These are phyloP conservation scores for Debaryomyces subglobosus DNA, from an alignment of 1,139 yeast species.

Conservation along the genomic window DNA sequence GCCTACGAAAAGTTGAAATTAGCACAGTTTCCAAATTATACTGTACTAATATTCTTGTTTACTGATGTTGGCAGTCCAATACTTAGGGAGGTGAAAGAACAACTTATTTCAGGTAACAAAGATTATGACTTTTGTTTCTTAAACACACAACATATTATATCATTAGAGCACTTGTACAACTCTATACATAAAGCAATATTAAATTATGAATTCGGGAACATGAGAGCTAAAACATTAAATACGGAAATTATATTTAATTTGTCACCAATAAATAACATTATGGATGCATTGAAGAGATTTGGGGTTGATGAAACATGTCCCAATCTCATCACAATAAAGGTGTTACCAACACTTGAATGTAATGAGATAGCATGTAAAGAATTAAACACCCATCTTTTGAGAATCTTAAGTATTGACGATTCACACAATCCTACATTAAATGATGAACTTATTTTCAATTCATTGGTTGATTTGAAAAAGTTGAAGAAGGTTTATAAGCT, in stretches of 20 bases:
- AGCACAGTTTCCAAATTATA: constrained; percentile 38
- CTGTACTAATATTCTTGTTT: constrained; percentile 29
- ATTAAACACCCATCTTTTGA: constrained; percentile 18
- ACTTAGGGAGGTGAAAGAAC: constrained; percentile 29
- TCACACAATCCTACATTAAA: constrained; percentile 20
- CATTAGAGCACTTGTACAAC: constrained; percentile 38
- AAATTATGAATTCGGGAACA: constrained; percentile 27
- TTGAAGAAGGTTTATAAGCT: constrained; percentile 44
- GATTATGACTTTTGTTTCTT: constrained; percentile 45
- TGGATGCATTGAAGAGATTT: constrained; percentile 46
- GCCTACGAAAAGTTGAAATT: constrained; percentile 20
- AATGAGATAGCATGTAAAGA: constrained; percentile 12
- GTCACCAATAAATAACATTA: constrained; percentile 47
- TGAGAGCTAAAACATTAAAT: constrained; percentile 45
- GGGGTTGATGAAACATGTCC: constrained; percentile 39
- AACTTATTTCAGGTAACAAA: constrained; percentile 34
- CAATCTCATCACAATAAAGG: constrained; percentile 36
- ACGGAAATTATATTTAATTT: constrained; percentile 47
- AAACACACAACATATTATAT: constrained; percentile 40
- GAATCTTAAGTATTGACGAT: constrained; percentile 19
- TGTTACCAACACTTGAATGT: constrained; percentile 18
- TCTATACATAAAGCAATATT: constrained; percentile 40
- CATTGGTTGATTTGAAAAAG: constrained; percentile 30
- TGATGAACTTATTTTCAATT: constrained; percentile 27
- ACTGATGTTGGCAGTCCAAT: constrained; percentile 20